phyloP scores from a whole-genome alignment of 2,329 filamentous ascomycete species.

The Nemania serpens region DNA sequence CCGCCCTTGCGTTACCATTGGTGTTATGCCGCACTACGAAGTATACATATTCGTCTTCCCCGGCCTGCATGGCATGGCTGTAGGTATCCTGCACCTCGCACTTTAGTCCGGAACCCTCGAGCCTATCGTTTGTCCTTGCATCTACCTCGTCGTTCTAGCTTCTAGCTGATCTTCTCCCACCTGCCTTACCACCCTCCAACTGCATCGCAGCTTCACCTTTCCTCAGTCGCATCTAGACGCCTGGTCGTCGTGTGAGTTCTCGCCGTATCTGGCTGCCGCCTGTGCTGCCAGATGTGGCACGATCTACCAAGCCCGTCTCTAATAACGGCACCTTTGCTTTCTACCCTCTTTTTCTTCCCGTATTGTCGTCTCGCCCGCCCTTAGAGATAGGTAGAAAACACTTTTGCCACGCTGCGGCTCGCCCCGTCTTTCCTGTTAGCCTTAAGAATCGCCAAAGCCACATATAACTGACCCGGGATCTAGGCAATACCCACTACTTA shows the following conservation, averaged over 20 bases:
- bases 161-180: background rate
- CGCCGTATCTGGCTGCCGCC: too few species aligned
- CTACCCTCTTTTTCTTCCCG: background rate
- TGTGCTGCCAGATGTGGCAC: too few species aligned
- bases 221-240: too few species aligned
- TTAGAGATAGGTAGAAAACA: background rate
- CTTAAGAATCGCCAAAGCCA: background rate
- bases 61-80: too few species aligned
- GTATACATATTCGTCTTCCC: too few species aligned
- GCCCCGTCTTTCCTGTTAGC: background rate
- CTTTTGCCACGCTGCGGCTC: background rate
- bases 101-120: too few species aligned
- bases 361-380: background rate
- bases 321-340: background rate
- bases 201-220: too few species aligned
- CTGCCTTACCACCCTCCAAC: constrained; percentile 1
- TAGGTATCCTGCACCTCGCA: too few species aligned
- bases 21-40: too few species aligned
- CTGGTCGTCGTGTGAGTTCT: too few species aligned
- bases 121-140: background rate
- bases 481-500: constrained; percentile 16
- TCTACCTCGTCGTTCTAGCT: constrained; percentile 7
- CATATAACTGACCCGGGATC: constrained; percentile 10
- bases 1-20: too few species aligned
- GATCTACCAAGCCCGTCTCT: too few species aligned